Evolutionary conservation across 768 basidiomycete genomes (phyloP).

Genomic region (Boletus sp.): DNA sequence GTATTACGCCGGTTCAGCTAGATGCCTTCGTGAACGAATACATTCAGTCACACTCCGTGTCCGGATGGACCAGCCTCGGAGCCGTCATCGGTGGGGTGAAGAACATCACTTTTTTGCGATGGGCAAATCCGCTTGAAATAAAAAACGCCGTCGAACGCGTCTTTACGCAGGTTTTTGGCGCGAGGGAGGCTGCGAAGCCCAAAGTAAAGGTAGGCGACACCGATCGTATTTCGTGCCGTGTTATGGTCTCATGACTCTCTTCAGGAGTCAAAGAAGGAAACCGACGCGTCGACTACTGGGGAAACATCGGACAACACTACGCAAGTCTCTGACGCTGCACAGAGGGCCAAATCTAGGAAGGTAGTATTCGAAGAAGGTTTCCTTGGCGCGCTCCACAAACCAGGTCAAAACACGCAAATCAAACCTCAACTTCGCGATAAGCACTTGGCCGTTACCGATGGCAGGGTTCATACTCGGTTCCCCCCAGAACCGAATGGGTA

Average conservation of each 20-base stretch:
- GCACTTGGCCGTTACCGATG: slow-evolving; percentile 77
- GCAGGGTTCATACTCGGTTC: slow-evolving; percentile 91
- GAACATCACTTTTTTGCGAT: slow-evolving; percentile 59
- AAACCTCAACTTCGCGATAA: slow-evolving; percentile 71
- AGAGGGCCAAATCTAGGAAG: slow-evolving; percentile 40
- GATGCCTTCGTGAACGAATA: slow-evolving; percentile 52
- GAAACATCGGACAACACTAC: slow-evolving; percentile 17
- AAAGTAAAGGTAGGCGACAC: slow-evolving; percentile 55
- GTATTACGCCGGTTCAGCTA: slow-evolving; percentile 66
- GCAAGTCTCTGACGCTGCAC: slow-evolving; percentile 34
- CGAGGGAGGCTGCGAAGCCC: slow-evolving; percentile 61
- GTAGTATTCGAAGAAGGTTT: slow-evolving; percentile 93
- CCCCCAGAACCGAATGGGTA: slow-evolving; percentile 98
- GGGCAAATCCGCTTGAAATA: slow-evolving; percentile 81
- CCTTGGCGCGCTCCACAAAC: slow-evolving; percentile 86
- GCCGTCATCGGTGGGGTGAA: slow-evolving; percentile 63
- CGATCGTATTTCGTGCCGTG: not conserved
- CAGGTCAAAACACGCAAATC: slow-evolving; percentile 90
- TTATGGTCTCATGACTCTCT: not conserved
- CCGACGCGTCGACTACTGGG: slow-evolving; percentile 10
- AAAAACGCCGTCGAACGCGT: slow-evolving; percentile 76
- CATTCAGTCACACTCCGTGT: slow-evolving; percentile 48
- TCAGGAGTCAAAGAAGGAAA: slow-evolving; percentile 52
- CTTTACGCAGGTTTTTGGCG: slow-evolving; percentile 67
- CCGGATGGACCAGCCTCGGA: slow-evolving; percentile 78